Conservation (phyloP, 108 stramenopile species). For the Epithemia pelagica region DNA sequence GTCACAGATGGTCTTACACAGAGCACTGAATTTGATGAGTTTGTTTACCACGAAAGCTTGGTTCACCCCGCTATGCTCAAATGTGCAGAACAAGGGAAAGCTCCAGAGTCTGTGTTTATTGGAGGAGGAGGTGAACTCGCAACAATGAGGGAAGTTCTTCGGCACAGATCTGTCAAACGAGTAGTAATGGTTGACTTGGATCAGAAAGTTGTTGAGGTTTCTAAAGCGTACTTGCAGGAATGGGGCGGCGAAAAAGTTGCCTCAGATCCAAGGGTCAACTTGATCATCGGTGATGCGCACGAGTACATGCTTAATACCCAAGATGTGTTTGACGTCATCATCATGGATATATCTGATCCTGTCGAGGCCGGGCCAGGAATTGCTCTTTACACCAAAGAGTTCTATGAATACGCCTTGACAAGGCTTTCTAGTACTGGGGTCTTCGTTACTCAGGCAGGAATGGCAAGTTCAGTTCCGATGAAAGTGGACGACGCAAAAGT, state of each 20-base stretch:
- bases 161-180: slow-evolving; percentile 66
- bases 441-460: slow-evolving; percentile 82
- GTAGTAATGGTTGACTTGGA: slow-evolving; percentile 89
- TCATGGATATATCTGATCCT: slow-evolving; percentile 88
- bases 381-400: slow-evolving; percentile 86
- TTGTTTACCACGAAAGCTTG: slow-evolving; percentile 80
- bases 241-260: slow-evolving; percentile 73
- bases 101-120: slow-evolving; percentile 71
- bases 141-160: slow-evolving; percentile 78
- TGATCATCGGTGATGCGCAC: slow-evolving; percentile 71
- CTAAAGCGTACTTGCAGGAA: slow-evolving; percentile 57
- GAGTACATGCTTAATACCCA: slow-evolving; percentile 36
- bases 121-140: slow-evolving; percentile 88
- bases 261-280: slow-evolving; percentile 56
- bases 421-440: slow-evolving; percentile 49
- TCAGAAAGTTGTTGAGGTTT: slow-evolving; percentile 69
- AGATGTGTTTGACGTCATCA: slow-evolving; percentile 72
- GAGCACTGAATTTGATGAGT: slow-evolving; percentile 75
- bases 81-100: slow-evolving; percentile 20
- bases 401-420: slow-evolving; percentile 65
- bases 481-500: slow-evolving; percentile 25
- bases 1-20: slow-evolving; percentile 93
- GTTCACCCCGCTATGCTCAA: slow-evolving; percentile 76
- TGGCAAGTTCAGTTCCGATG: slow-evolving; percentile 42
- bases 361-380: slow-evolving; percentile 91